Evolutionary conservation across 2,329 filamentous ascomycete species (phyloP).

Genomic region (Penicillium sp.): DNA sequence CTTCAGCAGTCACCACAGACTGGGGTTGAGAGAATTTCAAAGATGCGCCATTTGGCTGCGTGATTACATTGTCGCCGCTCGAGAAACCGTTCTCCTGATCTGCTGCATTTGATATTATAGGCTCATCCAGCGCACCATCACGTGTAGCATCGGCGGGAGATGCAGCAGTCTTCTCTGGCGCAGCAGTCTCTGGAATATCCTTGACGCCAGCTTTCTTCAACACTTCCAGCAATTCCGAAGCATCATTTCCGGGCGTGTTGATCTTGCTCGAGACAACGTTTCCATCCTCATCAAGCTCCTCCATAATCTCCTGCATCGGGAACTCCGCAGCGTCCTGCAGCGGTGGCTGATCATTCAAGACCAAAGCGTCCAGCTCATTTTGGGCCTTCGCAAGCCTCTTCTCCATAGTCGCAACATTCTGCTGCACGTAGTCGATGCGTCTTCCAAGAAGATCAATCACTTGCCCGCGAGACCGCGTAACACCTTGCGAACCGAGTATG

Average conservation of each 20-base stretch:
- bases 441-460: constrained; percentile 67
- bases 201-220: constrained; percentile 73
- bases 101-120: not conserved
- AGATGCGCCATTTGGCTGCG: constrained; percentile 5
- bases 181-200: constrained; percentile 39
- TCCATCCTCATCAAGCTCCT: constrained; percentile 86
- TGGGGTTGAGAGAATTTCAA: constrained; percentile 17
- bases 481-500: constrained; percentile 48
- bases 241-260: constrained; percentile 64
- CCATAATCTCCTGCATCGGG: constrained; percentile 85
- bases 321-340: constrained; percentile 62
- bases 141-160: constrained; percentile 3
- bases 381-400: constrained; percentile 70
- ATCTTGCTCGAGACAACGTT: constrained; percentile 71
- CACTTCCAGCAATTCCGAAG: constrained; percentile 67
- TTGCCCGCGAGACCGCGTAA: constrained; percentile 57
- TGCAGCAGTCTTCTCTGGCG: constrained; percentile 12
- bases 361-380: constrained; percentile 61
- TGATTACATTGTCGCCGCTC: not conserved
- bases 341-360: constrained; percentile 60
- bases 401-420: constrained; percentile 72
- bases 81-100: not conserved
- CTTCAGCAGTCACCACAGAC: constrained; percentile 22
- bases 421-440: constrained; percentile 83
- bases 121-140: not conserved